A percentile compares a stretch with the other conserved stretches of the same genome.
phyloP scores from a whole-genome alignment of 352 stramenopile genomes.

The Globisporangium nagaii region DNA sequence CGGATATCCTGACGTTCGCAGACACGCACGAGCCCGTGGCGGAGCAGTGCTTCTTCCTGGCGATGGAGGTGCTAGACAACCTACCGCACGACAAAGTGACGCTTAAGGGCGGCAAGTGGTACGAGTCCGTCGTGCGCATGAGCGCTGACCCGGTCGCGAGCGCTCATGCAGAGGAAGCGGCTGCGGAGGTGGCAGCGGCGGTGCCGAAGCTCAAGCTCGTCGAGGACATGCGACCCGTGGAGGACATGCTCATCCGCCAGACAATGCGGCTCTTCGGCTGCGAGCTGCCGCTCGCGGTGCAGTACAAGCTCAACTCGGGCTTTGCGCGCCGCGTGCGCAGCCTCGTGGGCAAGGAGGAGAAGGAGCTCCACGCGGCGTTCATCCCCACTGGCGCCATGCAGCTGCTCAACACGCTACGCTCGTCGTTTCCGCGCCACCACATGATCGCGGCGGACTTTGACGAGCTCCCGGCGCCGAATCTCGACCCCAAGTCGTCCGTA shows the following conservation, averaged over 20 bases:
- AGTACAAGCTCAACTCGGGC: conserved; percentile 52
- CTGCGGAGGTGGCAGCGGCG: not conserved
- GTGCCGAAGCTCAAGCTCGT: conserved; percentile 19
- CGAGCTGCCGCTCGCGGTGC: conserved; percentile 54
- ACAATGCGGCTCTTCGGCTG: conserved; percentile 70
- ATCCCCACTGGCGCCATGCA: conserved; percentile 85
- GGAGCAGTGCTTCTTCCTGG: conserved; percentile 72
- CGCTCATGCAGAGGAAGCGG: not conserved
- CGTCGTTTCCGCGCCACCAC: conserved; percentile 80
- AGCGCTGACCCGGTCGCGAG: too few species aligned
- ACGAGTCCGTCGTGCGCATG: conserved; percentile 57
- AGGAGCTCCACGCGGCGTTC: conserved; percentile 68
- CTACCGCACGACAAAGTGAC: conserved; percentile 88
- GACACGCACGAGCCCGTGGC: conserved; percentile 46
- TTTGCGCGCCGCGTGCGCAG: conserved; percentile 49
- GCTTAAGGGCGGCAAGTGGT: conserved; percentile 72
- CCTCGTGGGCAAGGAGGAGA: conserved; percentile 43
- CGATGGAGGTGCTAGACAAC: conserved; percentile 90
- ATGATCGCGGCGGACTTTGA: conserved; percentile 89
- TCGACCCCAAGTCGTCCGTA: conserved; percentile 38
- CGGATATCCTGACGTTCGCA: conserved; percentile 73
- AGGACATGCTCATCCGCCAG: conserved; percentile 70
- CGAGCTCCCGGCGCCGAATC: conserved; percentile 63
- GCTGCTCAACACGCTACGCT: conserved; percentile 74
- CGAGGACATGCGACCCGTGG: conserved; percentile 42